Conservation (phyloP, 108 stramenopile species). For the Cyclotella sp. region DNA sequence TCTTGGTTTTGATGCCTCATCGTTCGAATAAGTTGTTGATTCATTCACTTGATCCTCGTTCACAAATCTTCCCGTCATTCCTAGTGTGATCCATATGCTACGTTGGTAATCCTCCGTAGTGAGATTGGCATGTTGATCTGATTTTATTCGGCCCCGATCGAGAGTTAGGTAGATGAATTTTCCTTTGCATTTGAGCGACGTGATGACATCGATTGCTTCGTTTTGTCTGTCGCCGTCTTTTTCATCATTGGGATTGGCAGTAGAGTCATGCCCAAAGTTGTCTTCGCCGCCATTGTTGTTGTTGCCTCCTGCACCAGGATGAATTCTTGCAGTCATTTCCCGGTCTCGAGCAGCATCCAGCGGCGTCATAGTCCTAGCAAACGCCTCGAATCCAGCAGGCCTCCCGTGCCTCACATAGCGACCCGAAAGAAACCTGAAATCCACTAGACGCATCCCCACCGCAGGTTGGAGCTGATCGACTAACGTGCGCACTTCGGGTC, state of each 20-base stretch:
- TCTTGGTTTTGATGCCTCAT: slow-evolving; percentile 46
- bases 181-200: slow-evolving; percentile 78
- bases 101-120: slow-evolving; percentile 64
- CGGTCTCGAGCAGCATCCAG: neutral
- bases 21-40: slow-evolving; percentile 20
- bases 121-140: slow-evolving; percentile 2
- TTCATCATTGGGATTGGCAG: slow-evolving; percentile 8
- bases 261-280: neutral
- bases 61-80: slow-evolving; percentile 85
- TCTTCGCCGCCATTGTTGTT: slow-evolving; percentile 7
- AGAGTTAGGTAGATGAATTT: slow-evolving; percentile 86
- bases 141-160: slow-evolving; percentile 51
- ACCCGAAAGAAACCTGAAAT: slow-evolving; percentile 76
- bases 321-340: neutral
- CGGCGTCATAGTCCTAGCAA: slow-evolving; percentile 80
- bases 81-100: slow-evolving; percentile 87
- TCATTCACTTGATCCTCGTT: slow-evolving; percentile 33
- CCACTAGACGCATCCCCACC: slow-evolving; percentile 68
- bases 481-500: slow-evolving; percentile 83
- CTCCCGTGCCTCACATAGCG: slow-evolving; percentile 72
- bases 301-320: neutral
- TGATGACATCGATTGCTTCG: slow-evolving; percentile 58
- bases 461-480: slow-evolving; percentile 78
- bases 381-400: slow-evolving; percentile 75
- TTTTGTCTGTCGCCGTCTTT: slow-evolving; percentile 12